These are phyloP conservation scores for Mycena sp. DNA, from an alignment of 1,284 basidiomycete genomes.

Conservation along the genomic window DNA sequence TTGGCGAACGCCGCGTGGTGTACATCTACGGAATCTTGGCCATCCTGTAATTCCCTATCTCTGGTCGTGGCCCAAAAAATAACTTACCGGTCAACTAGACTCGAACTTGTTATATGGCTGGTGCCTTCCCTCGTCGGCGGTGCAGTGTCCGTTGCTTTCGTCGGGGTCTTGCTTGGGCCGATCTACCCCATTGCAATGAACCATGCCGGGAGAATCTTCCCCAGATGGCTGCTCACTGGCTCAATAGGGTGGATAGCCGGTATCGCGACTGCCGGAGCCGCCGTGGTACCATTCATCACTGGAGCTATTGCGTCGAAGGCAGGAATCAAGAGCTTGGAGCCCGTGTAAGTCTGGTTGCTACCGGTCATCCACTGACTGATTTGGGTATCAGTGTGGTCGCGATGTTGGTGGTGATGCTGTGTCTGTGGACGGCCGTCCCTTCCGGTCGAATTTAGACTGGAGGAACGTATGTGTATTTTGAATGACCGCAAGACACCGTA, in stretches of 20 bases:
- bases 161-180: constrained; percentile 29
- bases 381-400: constrained; percentile 48
- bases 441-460: neutral
- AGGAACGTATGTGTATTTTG: constrained; percentile 51
- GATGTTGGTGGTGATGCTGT: constrained; percentile 55
- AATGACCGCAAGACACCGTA: too few relatives aligned
- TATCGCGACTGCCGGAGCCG: constrained; percentile 62
- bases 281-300: constrained; percentile 64
- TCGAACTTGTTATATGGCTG: constrained; percentile 34
- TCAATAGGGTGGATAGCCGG: constrained; percentile 65
- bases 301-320: constrained; percentile 57
- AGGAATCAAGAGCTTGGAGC: constrained; percentile 63
- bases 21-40: constrained; percentile 39
- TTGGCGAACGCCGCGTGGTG: constrained; percentile 40
- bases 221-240: constrained; percentile 26
- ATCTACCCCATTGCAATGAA: constrained; percentile 32
- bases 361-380: neutral
- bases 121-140: constrained; percentile 30
- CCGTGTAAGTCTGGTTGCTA: constrained; percentile 52
- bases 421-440: constrained; percentile 55
- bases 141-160: constrained; percentile 29
- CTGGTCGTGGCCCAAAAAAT: too few relatives aligned
- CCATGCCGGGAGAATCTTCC: constrained; percentile 27
- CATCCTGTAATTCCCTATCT: constrained; percentile 46
- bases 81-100: constrained; percentile 15